phyloP scores from a whole-genome alignment of 345 rosid species.

The Camelina sativa region DNA sequence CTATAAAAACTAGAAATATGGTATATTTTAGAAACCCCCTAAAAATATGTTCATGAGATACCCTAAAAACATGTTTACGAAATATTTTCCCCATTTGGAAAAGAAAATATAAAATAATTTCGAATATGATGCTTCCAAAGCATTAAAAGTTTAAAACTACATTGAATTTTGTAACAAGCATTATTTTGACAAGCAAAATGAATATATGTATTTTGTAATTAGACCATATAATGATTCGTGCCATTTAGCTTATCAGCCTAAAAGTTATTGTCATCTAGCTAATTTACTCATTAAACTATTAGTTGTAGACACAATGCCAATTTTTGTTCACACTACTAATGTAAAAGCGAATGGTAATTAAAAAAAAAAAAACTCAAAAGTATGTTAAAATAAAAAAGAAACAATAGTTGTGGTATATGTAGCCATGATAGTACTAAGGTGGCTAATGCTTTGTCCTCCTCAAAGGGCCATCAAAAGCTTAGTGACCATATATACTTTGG shows the following conservation, averaged over 20 bases:
- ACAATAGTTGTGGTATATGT: conserved; percentile 26
- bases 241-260: neutral
- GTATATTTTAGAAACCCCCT: conserved; percentile 46
- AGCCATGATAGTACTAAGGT: conserved; percentile 29
- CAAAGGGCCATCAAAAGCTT: conserved; percentile 50
- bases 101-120: too few relatives aligned
- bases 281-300: neutral
- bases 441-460: conserved; percentile 36
- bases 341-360: neutral
- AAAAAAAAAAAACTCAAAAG: neutral
- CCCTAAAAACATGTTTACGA: conserved; percentile 14
- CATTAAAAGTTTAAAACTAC: neutral
- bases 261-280: neutral
- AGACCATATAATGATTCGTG: neutral
- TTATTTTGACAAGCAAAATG: too few relatives aligned
- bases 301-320: conserved; percentile 1
- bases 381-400: conserved; percentile 6
- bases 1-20: neutral
- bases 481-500: conserved; percentile 45
- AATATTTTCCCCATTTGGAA: neutral
- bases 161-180: neutral
- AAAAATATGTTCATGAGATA: too few relatives aligned
- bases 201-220: neutral
- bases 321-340: neutral
- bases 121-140: neutral